A percentile compares a stretch with the other conserved stretches of the same genome.
phyloP scores from a whole-genome alignment of 805 yeast species.

The Gaillardinia entomophila region DNA sequence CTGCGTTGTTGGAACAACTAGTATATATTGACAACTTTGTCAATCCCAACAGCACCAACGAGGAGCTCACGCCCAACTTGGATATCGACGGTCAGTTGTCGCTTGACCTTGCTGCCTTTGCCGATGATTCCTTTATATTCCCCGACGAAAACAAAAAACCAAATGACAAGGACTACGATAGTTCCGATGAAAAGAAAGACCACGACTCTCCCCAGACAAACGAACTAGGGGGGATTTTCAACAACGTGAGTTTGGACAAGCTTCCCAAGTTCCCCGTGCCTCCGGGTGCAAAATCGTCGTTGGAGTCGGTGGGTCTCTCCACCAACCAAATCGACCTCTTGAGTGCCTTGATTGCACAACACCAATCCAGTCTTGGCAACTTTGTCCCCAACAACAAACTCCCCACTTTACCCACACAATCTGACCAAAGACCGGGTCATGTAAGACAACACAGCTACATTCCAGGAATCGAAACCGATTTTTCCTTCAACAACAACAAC shows the following conservation, averaged over 20 bases:
- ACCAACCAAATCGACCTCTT: conserved; percentile 68
- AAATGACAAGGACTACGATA: conserved; percentile 1
- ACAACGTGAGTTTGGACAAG: conserved; percentile 27
- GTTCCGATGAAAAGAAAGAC: conserved; percentile 1
- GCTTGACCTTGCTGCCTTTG: conserved; percentile 71
- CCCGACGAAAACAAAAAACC: conserved; percentile 67
- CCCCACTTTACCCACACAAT: conserved; percentile 1
- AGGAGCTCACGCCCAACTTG: conserved; percentile 34
- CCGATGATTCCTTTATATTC: conserved; percentile 72
- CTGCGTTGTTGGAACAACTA: conserved; percentile 62
- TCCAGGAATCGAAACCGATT: conserved; percentile 3
- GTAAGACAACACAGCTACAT: conserved; percentile 10
- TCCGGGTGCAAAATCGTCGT: conserved; percentile 60
- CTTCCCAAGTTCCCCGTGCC: conserved; percentile 67
- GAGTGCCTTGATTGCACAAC: conserved; percentile 69
- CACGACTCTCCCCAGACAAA: background rate
- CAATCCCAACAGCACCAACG: conserved; percentile 26
- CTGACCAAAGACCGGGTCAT: no score
- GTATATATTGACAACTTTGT: conserved; percentile 77
- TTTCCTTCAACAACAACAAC: background rate
- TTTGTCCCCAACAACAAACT: conserved; percentile 3
- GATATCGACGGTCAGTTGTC: conserved; percentile 37
- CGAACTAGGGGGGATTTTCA: conserved; percentile 3
- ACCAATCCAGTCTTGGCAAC: conserved; percentile 32
- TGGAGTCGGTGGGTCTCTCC: conserved; percentile 61